Percentiles rank a stretch among this genome's conserved stretches.
These are phyloP conservation scores for Neoascochyta sp. DNA, from an alignment of 2,329 filamentous ascomycete genomes.

Conservation along the genomic window DNA sequence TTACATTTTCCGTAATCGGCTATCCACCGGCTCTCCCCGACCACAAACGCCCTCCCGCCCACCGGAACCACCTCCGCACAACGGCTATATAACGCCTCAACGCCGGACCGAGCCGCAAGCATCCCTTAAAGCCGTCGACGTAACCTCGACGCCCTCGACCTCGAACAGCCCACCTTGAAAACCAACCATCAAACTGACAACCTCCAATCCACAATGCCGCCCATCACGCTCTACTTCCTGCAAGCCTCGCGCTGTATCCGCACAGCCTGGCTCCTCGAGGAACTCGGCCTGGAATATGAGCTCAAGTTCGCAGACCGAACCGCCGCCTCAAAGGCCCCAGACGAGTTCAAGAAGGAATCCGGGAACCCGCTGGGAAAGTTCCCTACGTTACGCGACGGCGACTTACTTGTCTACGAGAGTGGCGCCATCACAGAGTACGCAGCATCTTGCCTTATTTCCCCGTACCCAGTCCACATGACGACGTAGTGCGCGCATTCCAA, in stretches of 20 bases:
- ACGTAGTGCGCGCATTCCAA: too few species aligned
- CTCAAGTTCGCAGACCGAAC: slow-evolving; percentile 41
- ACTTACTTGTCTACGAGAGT: slow-evolving; percentile 43
- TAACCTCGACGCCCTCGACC: not conserved
- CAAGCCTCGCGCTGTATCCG: slow-evolving; percentile 47
- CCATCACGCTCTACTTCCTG: slow-evolving; percentile 48
- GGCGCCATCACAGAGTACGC: slow-evolving; percentile 49
- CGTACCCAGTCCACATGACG: too few species aligned
- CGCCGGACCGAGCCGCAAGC: too few species aligned
- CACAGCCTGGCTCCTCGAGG: slow-evolving; percentile 47
- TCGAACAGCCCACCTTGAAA: not conserved
- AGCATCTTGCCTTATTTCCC: too few species aligned
- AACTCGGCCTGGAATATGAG: slow-evolving; percentile 43
- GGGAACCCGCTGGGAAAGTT: slow-evolving; percentile 46
- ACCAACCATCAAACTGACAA: not conserved
- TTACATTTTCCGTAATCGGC: too few species aligned
- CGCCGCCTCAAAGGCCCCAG: slow-evolving; percentile 39
- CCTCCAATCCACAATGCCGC: slow-evolving; percentile 7
- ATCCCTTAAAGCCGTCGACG: not conserved
- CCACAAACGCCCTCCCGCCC: slow-evolving; percentile 6
- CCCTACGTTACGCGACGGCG: slow-evolving; percentile 44
- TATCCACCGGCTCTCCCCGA: too few species aligned
- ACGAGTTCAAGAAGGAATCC: slow-evolving; percentile 42
- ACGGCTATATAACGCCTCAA: slow-evolving; percentile 8
- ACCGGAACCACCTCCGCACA: slow-evolving; percentile 10